Evolutionary conservation across 176 grass and related monocot species (phyloP).

Genomic region (Rhynchospora breviuscula): DNA sequence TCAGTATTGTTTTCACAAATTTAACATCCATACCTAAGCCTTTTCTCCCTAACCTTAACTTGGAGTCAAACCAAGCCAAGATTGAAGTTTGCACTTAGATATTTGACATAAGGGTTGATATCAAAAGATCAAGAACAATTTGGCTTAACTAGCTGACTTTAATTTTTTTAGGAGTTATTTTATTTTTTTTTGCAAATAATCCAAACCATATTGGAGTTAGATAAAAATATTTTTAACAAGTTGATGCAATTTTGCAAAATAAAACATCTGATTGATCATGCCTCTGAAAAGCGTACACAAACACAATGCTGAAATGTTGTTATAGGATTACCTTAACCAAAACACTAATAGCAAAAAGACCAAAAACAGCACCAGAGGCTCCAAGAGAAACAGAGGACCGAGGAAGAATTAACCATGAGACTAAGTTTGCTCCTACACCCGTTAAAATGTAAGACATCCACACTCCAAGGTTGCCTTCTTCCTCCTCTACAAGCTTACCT

Average conservation of each 20-base stretch:
- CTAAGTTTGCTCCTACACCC: constrained; percentile 79
- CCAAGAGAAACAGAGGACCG: constrained; percentile 67
- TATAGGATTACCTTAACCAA: constrained; percentile 78
- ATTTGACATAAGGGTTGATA: background rate
- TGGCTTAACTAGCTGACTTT: background rate
- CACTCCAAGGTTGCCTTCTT: constrained; percentile 83
- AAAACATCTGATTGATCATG: constrained; percentile 2
- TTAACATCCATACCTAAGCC: background rate
- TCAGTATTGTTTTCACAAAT: background rate
- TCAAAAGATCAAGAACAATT: background rate
- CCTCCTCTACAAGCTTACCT: constrained; percentile 97
- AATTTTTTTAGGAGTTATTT: background rate
- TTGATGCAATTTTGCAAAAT: background rate
- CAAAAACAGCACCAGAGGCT: constrained; percentile 95
- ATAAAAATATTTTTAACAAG: background rate
- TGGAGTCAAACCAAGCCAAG: background rate
- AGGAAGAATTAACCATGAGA: constrained; percentile 92
- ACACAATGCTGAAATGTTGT: background rate
- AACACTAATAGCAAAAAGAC: constrained; percentile 95
- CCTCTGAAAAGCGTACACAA: background rate
- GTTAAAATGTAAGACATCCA: constrained; percentile 98
- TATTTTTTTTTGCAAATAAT: background rate
- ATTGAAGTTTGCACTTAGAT: background rate
- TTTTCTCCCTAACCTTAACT: background rate
- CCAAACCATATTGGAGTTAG: background rate